Evolutionary conservation across 306 rosid genomes (phyloP).

Genomic region (Citrullus mucosospermus): DNA sequence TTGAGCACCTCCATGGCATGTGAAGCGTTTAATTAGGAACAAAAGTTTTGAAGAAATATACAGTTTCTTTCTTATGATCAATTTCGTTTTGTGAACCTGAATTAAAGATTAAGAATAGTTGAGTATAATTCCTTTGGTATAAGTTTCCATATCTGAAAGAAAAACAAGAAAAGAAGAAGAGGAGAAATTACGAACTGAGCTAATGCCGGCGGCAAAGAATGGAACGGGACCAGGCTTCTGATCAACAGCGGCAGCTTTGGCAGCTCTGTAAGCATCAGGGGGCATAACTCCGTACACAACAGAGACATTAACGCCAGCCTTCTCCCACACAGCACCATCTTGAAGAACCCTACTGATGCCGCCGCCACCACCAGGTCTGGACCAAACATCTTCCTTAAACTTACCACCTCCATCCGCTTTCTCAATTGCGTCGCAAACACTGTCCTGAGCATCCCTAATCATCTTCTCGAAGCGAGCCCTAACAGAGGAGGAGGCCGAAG

Average conservation of each 20-base stretch:
- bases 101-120: too few species aligned
- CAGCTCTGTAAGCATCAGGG: constrained; percentile 95
- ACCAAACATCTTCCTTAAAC: constrained; percentile 95
- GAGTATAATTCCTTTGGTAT: too few species aligned
- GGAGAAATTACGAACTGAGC: constrained; percentile 51
- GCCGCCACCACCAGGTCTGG: constrained; percentile 95
- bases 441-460: constrained; percentile 91
- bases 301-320: constrained; percentile 95
- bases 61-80: neutral
- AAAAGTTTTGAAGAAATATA: neutral
- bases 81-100: too few species aligned
- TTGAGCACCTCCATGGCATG: too few species aligned
- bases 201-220: constrained; percentile 87
- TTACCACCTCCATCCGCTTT: constrained; percentile 59
- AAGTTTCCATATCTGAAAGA: neutral
- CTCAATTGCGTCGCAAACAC: constrained; percentile 65
- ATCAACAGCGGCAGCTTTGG: constrained; percentile 42
- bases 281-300: constrained; percentile 97
- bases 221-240: constrained; percentile 85
- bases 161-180: neutral
- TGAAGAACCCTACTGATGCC: constrained; percentile 96
- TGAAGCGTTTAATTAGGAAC: neutral
- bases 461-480: constrained; percentile 87
- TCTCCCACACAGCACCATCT: constrained; percentile 90
- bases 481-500: constrained; percentile 34